Percentiles rank a stretch among this genome's conserved stretches.
These are phyloP conservation scores for Plantago major DNA, from an alignment of 257 asterid species.

Conservation along the genomic window DNA sequence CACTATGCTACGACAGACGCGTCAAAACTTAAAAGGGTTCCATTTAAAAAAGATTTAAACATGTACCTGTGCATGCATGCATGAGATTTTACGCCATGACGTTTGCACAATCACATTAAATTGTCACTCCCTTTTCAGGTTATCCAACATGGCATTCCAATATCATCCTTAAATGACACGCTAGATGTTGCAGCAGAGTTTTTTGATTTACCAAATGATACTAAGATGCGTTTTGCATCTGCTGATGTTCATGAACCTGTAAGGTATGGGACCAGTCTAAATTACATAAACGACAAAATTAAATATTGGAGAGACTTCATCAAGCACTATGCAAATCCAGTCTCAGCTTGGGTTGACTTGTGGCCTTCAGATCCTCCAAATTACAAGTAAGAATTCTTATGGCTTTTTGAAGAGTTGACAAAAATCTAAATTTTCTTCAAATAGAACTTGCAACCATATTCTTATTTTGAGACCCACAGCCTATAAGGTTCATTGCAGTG, in stretches of 20 bases:
- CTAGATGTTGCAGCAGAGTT: slow-evolving; percentile 47
- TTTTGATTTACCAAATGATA: slow-evolving; percentile 49
- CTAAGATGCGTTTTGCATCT: slow-evolving; percentile 42
- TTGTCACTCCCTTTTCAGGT: slow-evolving; percentile 28
- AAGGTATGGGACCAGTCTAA: slow-evolving; percentile 61
- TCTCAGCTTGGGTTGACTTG: slow-evolving; percentile 56
- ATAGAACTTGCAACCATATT: not conserved
- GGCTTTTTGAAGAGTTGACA: not conserved
- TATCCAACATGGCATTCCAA: slow-evolving; percentile 57
- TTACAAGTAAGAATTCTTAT: slow-evolving; percentile 40
- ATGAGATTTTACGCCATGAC: too few relatives aligned
- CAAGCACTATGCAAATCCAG: slow-evolving; percentile 59
- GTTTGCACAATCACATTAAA: too few relatives aligned
- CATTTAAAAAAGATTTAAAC: not conserved
- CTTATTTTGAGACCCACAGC: not conserved
- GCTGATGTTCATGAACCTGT: slow-evolving; percentile 43
- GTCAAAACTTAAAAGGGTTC: not conserved
- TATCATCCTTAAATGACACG: slow-evolving; percentile 33
- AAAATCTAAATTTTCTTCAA: slow-evolving; percentile 8
- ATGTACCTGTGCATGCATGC: not conserved
- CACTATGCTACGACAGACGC: not conserved
- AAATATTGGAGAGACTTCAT: slow-evolving; percentile 68
- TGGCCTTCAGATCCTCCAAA: slow-evolving; percentile 68
- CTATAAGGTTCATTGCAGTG: slow-evolving; percentile 1
- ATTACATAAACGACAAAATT: slow-evolving; percentile 42